Evolutionary conservation across 2,329 filamentous ascomycete species (phyloP).

Genomic region (Teratosphaeria gauchensis): DNA sequence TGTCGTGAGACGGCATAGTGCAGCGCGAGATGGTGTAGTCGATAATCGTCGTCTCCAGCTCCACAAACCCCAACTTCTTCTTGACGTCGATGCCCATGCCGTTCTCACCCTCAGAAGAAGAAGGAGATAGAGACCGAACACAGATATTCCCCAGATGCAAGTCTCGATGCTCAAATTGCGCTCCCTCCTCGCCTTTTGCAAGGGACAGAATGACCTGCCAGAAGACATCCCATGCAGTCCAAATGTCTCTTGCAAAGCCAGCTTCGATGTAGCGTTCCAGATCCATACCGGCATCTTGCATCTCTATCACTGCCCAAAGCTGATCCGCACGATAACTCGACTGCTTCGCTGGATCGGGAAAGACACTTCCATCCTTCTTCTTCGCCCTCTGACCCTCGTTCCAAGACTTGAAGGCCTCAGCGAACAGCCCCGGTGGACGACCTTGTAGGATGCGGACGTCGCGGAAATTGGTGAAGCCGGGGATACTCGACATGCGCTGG

Average conservation of each 20-base stretch:
- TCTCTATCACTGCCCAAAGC: constrained; percentile 55
- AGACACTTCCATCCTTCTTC: constrained; percentile 34
- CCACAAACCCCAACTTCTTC: constrained; percentile 42
- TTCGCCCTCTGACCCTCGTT: constrained; percentile 34
- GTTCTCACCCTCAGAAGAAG: not conserved
- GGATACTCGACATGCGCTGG: constrained; percentile 48
- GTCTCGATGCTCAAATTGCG: constrained; percentile 56
- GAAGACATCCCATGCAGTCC: constrained; percentile 52
- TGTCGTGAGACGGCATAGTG: constrained; percentile 29
- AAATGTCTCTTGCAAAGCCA: constrained; percentile 29
- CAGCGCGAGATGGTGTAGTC: constrained; percentile 60
- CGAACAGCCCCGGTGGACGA: constrained; percentile 43
- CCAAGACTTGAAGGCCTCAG: constrained; percentile 35
- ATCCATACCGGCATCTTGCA: constrained; percentile 55
- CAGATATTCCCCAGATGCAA: constrained; percentile 60
- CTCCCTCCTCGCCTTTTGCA: constrained; percentile 50
- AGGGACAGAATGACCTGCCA: constrained; percentile 56
- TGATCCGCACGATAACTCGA: constrained; percentile 45
- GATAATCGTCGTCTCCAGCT: constrained; percentile 54
- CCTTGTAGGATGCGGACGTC: constrained; percentile 50
- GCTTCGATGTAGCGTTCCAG: constrained; percentile 33
- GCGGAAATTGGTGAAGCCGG: constrained; percentile 54
- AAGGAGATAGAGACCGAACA: constrained; percentile 25
- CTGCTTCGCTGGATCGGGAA: constrained; percentile 48
- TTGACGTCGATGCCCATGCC: constrained; percentile 19